phyloP scores from a whole-genome alignment of 225 moss, liverwort and hornwort species.

The Marchantia paleacea region DNA sequence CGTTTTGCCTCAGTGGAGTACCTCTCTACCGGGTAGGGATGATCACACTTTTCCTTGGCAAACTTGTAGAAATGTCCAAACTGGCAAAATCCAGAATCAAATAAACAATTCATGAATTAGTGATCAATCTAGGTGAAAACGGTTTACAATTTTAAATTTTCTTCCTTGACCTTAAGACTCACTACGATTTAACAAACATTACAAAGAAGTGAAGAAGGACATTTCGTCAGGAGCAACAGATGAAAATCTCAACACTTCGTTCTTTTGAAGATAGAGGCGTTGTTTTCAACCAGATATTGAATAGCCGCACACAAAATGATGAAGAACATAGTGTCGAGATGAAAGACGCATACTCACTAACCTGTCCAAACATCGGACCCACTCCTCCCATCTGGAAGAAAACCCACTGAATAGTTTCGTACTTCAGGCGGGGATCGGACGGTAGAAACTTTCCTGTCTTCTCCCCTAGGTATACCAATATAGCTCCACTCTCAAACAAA shows the following conservation, averaged over 20 bases:
- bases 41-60: constrained; percentile 46
- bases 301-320: too few relatives aligned
- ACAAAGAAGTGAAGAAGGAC: background rate
- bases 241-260: too few relatives aligned
- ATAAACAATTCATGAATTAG: background rate
- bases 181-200: background rate
- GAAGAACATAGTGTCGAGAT: background rate
- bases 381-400: constrained; percentile 83
- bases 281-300: too few relatives aligned
- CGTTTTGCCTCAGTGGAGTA: constrained; percentile 46
- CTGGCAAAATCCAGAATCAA: constrained; percentile 15
- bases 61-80: constrained; percentile 52
- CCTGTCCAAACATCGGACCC: constrained; percentile 94
- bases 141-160: background rate
- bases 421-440: constrained; percentile 57
- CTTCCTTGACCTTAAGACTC: background rate
- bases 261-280: too few relatives aligned
- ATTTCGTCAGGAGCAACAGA: background rate
- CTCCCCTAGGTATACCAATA: constrained; percentile 73
- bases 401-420: constrained; percentile 84
- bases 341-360: background rate
- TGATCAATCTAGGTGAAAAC: background rate
- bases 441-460: constrained; percentile 79
- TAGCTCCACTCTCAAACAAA: constrained; percentile 75
- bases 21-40: constrained; percentile 50